Conservation (phyloP, 2,329 filamentous ascomycete genomes). For the Trichophyton benhamiae region DNA sequence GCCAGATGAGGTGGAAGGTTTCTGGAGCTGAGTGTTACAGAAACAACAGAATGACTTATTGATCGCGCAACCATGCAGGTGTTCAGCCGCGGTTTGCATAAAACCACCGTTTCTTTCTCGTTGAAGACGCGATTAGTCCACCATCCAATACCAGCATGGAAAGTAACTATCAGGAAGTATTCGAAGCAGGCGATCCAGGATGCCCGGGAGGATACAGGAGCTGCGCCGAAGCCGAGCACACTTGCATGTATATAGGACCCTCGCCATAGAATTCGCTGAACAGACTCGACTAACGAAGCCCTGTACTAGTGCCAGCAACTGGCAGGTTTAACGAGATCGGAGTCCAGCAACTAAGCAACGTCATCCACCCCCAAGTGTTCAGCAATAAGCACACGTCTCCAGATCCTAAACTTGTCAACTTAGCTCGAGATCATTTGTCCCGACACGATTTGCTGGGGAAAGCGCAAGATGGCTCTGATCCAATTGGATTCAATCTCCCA, state of each 20-base stretch:
- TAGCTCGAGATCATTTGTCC: slow-evolving; percentile 69
- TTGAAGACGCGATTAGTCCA: not conserved
- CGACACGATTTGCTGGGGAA: slow-evolving; percentile 84
- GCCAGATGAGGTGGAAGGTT: too few relatives aligned
- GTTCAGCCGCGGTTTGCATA: not conserved
- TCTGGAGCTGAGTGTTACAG: not conserved
- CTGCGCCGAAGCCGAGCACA: not conserved
- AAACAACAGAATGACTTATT: not conserved
- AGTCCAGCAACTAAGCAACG: slow-evolving; percentile 79
- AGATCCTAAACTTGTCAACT: slow-evolving; percentile 59
- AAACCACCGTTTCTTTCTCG: not conserved
- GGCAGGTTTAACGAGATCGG: slow-evolving; percentile 83
- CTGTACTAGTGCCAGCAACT: slow-evolving; percentile 29
- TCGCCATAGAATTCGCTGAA: not conserved
- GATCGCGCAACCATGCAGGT: not conserved
- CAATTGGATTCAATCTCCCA: slow-evolving; percentile 79
- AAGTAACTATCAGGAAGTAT: slow-evolving; percentile 1
- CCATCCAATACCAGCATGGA: not conserved
- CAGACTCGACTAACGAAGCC: not conserved
- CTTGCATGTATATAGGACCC: not conserved
- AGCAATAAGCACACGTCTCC: slow-evolving; percentile 41
- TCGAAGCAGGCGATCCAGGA: not conserved
- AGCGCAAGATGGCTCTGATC: slow-evolving; percentile 61
- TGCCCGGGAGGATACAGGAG: not conserved
- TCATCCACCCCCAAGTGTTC: slow-evolving; percentile 78